These are phyloP conservation scores for Phyllosticta ampelicida DNA, from an alignment of 2,329 filamentous ascomycete species.

Conservation along the genomic window DNA sequence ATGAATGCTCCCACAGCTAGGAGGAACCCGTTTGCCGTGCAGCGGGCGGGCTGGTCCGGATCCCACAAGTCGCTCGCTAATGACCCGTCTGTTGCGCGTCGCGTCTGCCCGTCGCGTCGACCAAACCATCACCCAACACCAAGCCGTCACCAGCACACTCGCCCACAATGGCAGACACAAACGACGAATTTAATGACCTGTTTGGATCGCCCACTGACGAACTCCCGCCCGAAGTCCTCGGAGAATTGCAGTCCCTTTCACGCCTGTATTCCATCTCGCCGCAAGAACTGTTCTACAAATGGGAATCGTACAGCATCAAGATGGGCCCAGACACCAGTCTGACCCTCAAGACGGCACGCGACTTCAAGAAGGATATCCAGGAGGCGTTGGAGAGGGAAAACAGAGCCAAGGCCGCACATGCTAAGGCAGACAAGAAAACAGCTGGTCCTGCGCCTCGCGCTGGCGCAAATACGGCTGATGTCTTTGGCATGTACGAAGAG, in stretches of 20 bases:
- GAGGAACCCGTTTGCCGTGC: background rate
- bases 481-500: slow-evolving; percentile 61
- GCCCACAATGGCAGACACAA: slow-evolving; percentile 38
- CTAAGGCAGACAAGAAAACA: slow-evolving; percentile 52
- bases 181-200: slow-evolving; percentile 45
- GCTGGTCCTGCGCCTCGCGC: slow-evolving; percentile 48
- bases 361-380: slow-evolving; percentile 79
- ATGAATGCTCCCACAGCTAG: background rate
- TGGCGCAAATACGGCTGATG: slow-evolving; percentile 47
- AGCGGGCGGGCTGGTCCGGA: background rate
- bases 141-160: background rate
- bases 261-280: slow-evolving; percentile 68
- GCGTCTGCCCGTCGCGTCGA: slow-evolving; percentile 13
- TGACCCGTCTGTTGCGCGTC: slow-evolving; percentile 10
- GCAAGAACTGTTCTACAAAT: slow-evolving; percentile 94
- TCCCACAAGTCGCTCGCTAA: background rate
- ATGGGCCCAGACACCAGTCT: slow-evolving; percentile 75
- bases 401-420: slow-evolving; percentile 50
- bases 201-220: slow-evolving; percentile 44
- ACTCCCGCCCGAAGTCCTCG: slow-evolving; percentile 65
- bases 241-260: slow-evolving; percentile 77
- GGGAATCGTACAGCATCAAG: slow-evolving; percentile 95
- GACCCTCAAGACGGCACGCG: slow-evolving; percentile 58
- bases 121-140: slow-evolving; percentile 2
- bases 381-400: slow-evolving; percentile 71